Base-by-base conservation (phyloP, 1,139 yeast species). In the Magnusiomyces clavatus region DNA sequence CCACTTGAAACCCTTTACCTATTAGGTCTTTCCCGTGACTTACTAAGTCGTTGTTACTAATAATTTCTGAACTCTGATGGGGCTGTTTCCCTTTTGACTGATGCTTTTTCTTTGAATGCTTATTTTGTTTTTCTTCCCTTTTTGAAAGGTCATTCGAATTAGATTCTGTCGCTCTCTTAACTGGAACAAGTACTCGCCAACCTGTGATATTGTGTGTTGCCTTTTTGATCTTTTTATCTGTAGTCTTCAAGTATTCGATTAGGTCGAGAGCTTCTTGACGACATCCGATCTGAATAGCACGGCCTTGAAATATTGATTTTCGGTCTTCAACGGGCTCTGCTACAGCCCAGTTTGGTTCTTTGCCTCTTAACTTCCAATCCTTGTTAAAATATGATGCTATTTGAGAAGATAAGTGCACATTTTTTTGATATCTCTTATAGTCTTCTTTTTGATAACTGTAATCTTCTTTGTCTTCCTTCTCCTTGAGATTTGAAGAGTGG, bases 251-350 rank as follows among this genome's bases (percentile, higher is more conserved):
- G 11, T 68, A 60, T 3, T 74, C 74, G 2, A 90, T 63, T 40
- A 70, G 73, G 10, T 66, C 64, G 51, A 72, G 66, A 0, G 92
- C 94, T 52, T 87, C 87, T 16, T 78, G 78, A 8, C 82, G 80
- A 0, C 83, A 74, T 10, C 70, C 62, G 0, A 82, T 87, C 44
- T 65, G 68, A 37, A 81, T 71, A 0, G 88, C 86, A 63, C 81
- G 84, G 0, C 86, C 96, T 50, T 87, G 77, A 60, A 89, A 89
- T 1, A 88, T 82, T 0, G 96, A 87, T n/a, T 85, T 86, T 54
- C 96, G 70, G 64, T 88, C 96, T 1, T 73, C 68, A 1, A 88
- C 75, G 0, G 92, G 83, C 1, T 83, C 88, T 1, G 94, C 83
- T 19, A 77, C 76, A 1, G 69, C 60, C 96, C 96, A 88, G 31